These are phyloP conservation scores for Suillus weaverae DNA, from an alignment of 768 basidiomycete species.

Conservation along the genomic window DNA sequence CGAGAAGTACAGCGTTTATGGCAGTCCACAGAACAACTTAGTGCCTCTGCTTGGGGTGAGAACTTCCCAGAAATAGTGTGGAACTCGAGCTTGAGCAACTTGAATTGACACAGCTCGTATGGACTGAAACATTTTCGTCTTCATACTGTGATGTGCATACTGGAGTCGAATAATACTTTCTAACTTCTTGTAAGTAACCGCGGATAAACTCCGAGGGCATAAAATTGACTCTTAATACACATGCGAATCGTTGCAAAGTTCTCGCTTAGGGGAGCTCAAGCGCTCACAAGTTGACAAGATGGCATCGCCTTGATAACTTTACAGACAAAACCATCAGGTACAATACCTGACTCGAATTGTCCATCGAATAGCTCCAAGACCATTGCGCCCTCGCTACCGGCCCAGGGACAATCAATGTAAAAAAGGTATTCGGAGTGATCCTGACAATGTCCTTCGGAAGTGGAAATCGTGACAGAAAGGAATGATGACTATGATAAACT, in stretches of 20 bases:
- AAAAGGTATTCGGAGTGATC: neutral
- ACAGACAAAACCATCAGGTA: neutral
- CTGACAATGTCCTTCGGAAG: neutral
- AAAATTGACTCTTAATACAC: neutral
- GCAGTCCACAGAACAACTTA: slow-evolving; percentile 8
- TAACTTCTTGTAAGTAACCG: neutral
- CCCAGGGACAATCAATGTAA: neutral
- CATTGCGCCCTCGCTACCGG: neutral
- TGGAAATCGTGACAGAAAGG: neutral
- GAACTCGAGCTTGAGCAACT: neutral
- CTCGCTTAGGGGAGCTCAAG: neutral
- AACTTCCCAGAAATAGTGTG: slow-evolving; percentile 17
- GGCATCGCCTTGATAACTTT: neutral
- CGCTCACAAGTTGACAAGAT: neutral
- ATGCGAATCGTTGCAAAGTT: neutral
- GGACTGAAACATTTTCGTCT: neutral
- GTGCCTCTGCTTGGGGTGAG: slow-evolving; percentile 18
- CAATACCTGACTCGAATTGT: neutral
- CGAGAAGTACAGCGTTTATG: slow-evolving; percentile 21
- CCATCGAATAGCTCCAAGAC: neutral
- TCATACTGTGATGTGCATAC: neutral
- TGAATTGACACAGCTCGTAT: neutral
- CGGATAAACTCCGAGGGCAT: neutral
- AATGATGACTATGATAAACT: neutral
- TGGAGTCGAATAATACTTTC: neutral